Evolutionary conservation across 2,329 filamentous ascomycete genomes (phyloP).

Genomic region (Aureobasidium melanogenum): DNA sequence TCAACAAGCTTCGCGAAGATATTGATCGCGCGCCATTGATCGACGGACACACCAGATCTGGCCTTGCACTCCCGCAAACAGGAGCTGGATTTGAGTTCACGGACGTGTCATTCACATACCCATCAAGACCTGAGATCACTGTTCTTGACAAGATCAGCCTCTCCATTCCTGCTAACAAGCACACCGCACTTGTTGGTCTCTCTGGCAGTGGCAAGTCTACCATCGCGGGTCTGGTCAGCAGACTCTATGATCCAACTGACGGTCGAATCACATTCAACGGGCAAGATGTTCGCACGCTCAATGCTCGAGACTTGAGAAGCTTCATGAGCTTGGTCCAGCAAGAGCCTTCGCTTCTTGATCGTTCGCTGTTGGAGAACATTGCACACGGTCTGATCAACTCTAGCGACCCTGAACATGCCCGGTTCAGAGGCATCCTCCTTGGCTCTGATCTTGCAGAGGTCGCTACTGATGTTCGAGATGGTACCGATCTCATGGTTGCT

Average conservation of each 20-base stretch:
- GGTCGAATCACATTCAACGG: conserved; percentile 30
- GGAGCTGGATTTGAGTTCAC: conserved; percentile 25
- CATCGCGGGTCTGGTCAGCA: conserved; percentile 28
- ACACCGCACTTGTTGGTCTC: conserved; percentile 36
- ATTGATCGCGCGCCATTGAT: conserved; percentile 42
- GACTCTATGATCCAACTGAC: conserved; percentile 30
- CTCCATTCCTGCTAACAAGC: conserved; percentile 27
- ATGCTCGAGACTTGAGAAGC: conserved; percentile 28
- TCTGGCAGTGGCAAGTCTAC: conserved; percentile 36
- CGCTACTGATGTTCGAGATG: conserved; percentile 43
- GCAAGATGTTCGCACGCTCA: conserved; percentile 28
- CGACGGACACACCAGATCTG: conserved; percentile 27
- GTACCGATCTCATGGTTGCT: conserved; percentile 38
- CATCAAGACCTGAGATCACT: conserved; percentile 30
- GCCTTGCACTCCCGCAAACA: conserved; percentile 18
- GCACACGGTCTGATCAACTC: conserved; percentile 41
- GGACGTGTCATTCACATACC: conserved; percentile 34
- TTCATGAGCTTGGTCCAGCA: conserved; percentile 38
- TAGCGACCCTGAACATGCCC: conserved; percentile 22
- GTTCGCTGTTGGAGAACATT: conserved; percentile 47
- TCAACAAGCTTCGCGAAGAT: conserved; percentile 48
- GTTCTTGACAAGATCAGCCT: conserved; percentile 32
- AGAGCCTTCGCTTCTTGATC: conserved; percentile 42
- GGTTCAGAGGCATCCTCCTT: conserved; percentile 40
- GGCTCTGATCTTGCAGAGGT: conserved; percentile 42